Conservation (phyloP, 1,139 yeast species). For the Candida sp. region DNA sequence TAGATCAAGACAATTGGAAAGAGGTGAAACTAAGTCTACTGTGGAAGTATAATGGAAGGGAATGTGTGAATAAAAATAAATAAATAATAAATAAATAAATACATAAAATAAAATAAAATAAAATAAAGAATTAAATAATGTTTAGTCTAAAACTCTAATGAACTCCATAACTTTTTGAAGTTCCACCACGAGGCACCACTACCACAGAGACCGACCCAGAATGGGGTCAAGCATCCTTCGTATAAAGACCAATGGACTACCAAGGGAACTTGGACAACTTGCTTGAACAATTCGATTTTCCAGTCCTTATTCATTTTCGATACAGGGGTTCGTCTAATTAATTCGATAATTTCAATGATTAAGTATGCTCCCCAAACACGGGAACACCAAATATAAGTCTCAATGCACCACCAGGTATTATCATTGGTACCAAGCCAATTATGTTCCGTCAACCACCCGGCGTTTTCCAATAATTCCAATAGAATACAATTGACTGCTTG, state of each 20-base stretch:
- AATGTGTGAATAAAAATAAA: not conserved
- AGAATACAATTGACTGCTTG: conserved; percentile 43
- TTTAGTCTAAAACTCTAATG: conserved; percentile 25
- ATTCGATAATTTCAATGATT: conserved; percentile 43
- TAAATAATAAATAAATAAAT: not conserved
- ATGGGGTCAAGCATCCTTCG: conserved; percentile 51
- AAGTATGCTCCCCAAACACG: conserved; percentile 58
- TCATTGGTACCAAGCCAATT: conserved; percentile 49
- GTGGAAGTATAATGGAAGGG: not conserved
- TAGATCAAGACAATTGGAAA: conserved; percentile 50
- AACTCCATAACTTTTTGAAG: conserved; percentile 35
- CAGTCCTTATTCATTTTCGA: conserved; percentile 33
- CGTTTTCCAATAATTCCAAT: conserved; percentile 51
- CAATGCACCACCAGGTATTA: conserved; percentile 40
- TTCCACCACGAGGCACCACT: conserved; percentile 48
- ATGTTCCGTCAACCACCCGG: conserved; percentile 58
- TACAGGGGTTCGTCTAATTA: conserved; percentile 38
- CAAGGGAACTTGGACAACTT: conserved; percentile 49
- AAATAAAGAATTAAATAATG: not conserved
- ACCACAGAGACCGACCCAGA: conserved; percentile 51
- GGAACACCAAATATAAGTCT: conserved; percentile 48
- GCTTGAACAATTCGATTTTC: conserved; percentile 35
- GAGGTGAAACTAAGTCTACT: conserved; percentile 5
- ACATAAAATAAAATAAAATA: not conserved
- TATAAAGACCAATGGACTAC: conserved; percentile 57